Percentiles rank a stretch among this genome's conserved stretches.
Evolutionary conservation across 192 early-diverging fungal species (phyloP).

Genomic region (Borealophlyctis nickersoniae): DNA sequence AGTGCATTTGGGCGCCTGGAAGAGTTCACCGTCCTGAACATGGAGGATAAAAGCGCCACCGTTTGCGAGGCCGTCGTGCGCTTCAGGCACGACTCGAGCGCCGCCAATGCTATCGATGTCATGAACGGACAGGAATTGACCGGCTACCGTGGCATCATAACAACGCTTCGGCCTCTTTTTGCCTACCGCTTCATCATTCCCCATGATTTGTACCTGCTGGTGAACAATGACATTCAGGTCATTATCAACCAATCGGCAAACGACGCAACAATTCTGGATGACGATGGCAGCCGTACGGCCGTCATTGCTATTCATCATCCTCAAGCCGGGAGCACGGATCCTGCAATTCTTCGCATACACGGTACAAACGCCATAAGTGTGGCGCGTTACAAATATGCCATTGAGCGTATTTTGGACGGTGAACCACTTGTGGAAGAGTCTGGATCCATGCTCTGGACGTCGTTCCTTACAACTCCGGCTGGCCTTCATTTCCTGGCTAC

Average conservation of each 20-base stretch:
- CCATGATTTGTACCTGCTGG: not conserved
- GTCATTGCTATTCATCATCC: not conserved
- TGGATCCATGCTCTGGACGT: not conserved
- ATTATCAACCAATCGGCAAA: not conserved
- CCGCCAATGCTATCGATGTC: not conserved
- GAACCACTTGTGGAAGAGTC: not conserved
- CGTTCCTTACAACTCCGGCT: not conserved
- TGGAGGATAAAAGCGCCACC: not conserved
- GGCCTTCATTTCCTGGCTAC: not conserved
- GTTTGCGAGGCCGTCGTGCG: not conserved
- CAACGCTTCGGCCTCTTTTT: not conserved
- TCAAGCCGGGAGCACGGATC: not conserved
- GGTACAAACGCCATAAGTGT: not conserved
- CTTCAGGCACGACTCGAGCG: not conserved
- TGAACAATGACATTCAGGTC: not conserved
- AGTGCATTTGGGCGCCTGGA: not conserved
- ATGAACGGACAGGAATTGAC: not conserved
- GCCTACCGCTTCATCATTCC: not conserved
- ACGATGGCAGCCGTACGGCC: not conserved
- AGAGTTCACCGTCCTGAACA: not conserved
- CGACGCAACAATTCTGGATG: not conserved
- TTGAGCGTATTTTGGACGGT: not conserved
- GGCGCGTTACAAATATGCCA: not conserved
- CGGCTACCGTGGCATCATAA: not conserved
- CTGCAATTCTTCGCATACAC: not conserved